Base-by-base conservation (phyloP, 352 stramenopile genomes). In the Phytophthora podocarpi region DNA sequence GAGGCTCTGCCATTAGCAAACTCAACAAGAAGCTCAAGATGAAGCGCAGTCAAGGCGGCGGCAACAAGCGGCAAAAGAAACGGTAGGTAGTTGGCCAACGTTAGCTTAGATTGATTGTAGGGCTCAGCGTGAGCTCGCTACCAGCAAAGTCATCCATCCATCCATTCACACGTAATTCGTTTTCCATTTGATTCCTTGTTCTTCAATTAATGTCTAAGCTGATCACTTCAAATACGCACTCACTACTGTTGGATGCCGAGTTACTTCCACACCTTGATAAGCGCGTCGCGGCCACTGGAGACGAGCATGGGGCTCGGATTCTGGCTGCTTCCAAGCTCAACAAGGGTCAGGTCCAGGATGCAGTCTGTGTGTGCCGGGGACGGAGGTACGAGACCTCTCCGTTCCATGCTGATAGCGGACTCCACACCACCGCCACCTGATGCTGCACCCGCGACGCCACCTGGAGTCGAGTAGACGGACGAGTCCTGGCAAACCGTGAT, bases 221-320 rank as follows among this genome's bases (percentile, higher is more conserved):
- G n/a, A 64, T 60, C 59, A 55, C 45, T 64, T 64, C 36, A 64
- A n/a, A 4, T 41, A 16, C 15, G 6, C 16, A 35, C 59, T 40
- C 20, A 51, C 37, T 62, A 41, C 45, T 64, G 27, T 24, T 65
- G 13, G 20, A 54, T 4, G 16, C 41, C 24, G 16, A 40, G 24
- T 64, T 67, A 99, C 50, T 96, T 93, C 94, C 95, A 99, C 45
- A 98, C 75, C 74, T 99, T 99, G 59, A 99, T 97, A 62, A 97
- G 90, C 26, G 93, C 95, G 76, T 99, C 97, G 43, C 96, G 83
- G 24, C 89, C 95, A 55, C 88, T 91, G 15, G 95, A 98, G 23
- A 99, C 86, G 20, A 99, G 68, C 66, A 96, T 89, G 15, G 89
- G 89, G 23, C 67, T 67, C 23, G 48, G 49, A 61, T 67, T 70